phyloP scores from a whole-genome alignment of 1,284 basidiomycete species.

The Cryptococcus depauperatus region DNA sequence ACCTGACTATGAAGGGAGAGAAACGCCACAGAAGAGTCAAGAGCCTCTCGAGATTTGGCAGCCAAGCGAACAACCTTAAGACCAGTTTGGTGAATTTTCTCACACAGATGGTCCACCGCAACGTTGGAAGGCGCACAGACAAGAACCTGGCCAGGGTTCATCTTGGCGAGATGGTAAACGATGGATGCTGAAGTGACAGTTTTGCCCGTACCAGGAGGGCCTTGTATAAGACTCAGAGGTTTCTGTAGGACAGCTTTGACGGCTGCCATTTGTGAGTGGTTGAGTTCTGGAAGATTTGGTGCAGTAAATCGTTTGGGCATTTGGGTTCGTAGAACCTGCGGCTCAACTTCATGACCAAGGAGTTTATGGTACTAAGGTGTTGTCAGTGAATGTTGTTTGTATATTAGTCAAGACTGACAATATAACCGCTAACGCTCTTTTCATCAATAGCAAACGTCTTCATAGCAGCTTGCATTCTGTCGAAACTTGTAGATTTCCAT shows the following conservation, averaged over 20 bases:
- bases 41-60: conserved; percentile 93
- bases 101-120: conserved; percentile 96
- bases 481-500: conserved; percentile 99
- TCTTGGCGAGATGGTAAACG: conserved; percentile 96
- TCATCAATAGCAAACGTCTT: conserved; percentile 99
- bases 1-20: conserved; percentile 96
- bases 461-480: conserved; percentile 98
- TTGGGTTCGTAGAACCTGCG: conserved; percentile 69
- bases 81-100: conserved; percentile 95
- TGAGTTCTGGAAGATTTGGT: conserved; percentile 93
- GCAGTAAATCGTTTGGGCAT: conserved; percentile 82
- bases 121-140: conserved; percentile 99
- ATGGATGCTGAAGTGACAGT: conserved; percentile 99
- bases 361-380: conserved; percentile 99
- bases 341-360: conserved; percentile 89
- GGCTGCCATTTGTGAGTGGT: conserved; percentile 98
- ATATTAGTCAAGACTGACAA: conserved; percentile 59
- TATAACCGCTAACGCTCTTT: conserved; percentile 97
- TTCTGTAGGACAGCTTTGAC: conserved; percentile 98
- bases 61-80: conserved; percentile 95
- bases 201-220: conserved; percentile 97
- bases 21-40: conserved; percentile 88
- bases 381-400: no score
- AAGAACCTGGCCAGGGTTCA: conserved; percentile 98
- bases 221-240: conserved; percentile 95